phyloP scores from a whole-genome alignment of 768 basidiomycete species.

The Dioszegia aurantiaca region DNA sequence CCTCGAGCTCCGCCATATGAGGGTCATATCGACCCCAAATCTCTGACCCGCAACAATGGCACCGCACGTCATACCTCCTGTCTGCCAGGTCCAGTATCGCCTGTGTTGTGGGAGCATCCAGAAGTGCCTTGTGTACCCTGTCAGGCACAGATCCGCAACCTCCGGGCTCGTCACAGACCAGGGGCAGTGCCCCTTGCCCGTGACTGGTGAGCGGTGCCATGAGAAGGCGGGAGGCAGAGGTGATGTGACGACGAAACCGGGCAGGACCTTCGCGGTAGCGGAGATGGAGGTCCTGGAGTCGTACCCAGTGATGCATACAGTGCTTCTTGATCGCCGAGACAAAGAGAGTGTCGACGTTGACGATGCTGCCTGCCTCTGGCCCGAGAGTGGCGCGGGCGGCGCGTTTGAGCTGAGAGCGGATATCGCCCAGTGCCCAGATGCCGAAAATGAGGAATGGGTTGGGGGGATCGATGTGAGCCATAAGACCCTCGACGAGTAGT shows the following conservation, averaged over 20 bases:
- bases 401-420: neutral
- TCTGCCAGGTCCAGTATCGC: too few relatives aligned
- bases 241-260: neutral
- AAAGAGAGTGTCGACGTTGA: neutral
- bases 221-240: too few relatives aligned
- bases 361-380: neutral
- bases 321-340: neutral
- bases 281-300: constrained; percentile 1
- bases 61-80: too few relatives aligned
- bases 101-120: too few relatives aligned
- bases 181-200: too few relatives aligned
- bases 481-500: neutral
- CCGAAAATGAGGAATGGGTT: neutral
- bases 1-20: too few relatives aligned
- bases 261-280: neutral
- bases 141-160: too few relatives aligned
- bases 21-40: too few relatives aligned
- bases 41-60: too few relatives aligned
- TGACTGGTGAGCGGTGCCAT: too few relatives aligned
- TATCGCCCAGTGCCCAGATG: neutral
- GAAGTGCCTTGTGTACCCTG: too few relatives aligned
- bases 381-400: neutral
- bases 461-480: neutral
- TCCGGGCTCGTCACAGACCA: too few relatives aligned
- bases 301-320: neutral